A percentile compares a stretch with the other conserved stretches of the same genome.
Conservation (phyloP, 164 flowering plant genomes). For the Protea cynaroides region DNA sequence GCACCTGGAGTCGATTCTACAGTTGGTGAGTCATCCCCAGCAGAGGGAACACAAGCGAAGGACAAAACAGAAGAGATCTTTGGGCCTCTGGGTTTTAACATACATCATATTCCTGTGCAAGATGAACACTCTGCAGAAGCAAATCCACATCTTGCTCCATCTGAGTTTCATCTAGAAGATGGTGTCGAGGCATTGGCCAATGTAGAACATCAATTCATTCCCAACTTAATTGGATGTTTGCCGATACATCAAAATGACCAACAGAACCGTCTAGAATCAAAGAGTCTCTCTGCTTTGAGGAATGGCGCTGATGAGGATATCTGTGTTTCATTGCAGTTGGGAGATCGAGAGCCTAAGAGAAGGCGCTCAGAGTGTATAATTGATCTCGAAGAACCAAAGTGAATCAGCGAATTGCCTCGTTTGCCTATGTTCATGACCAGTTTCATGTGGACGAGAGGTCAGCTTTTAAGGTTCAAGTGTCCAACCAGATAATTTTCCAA, state of each 20-base stretch:
- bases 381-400: slow-evolving; percentile 27
- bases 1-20: slow-evolving; percentile 58
- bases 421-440: neutral
- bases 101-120: slow-evolving; percentile 45
- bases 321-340: slow-evolving; percentile 68
- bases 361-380: slow-evolving; percentile 32
- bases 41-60: slow-evolving; percentile 34
- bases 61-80: slow-evolving; percentile 46
- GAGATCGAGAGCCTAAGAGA: slow-evolving; percentile 69
- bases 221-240: slow-evolving; percentile 38
- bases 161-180: slow-evolving; percentile 47
- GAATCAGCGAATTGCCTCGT: slow-evolving; percentile 4
- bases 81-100: slow-evolving; percentile 55
- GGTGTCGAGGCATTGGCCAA: slow-evolving; percentile 37
- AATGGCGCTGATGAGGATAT: slow-evolving; percentile 51
- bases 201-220: slow-evolving; percentile 79
- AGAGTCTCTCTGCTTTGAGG: slow-evolving; percentile 51
- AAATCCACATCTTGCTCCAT: slow-evolving; percentile 24
- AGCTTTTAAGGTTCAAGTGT: too few species aligned
- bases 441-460: too few species aligned
- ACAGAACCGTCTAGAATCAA: slow-evolving; percentile 27
- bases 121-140: slow-evolving; percentile 30
- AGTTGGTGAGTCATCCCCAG: slow-evolving; percentile 86
- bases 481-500: too few species aligned
- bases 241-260: slow-evolving; percentile 29